Conservation (phyloP, 306 rosid species). For the Dicorynia guianensis region DNA sequence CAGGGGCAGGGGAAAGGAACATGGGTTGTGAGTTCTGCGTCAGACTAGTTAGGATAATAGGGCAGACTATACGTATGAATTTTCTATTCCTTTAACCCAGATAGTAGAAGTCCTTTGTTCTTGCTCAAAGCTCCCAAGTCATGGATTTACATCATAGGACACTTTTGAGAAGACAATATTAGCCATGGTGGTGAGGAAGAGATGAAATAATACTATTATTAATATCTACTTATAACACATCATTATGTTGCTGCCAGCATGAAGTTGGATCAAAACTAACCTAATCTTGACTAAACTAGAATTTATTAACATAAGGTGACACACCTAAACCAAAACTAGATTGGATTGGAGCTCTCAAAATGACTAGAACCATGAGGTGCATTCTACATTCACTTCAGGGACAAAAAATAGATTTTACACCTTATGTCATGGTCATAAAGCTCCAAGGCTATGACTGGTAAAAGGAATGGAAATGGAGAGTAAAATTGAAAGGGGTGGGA, state of each 20-base stretch:
- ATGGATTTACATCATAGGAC: too few species aligned
- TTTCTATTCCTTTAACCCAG: slow-evolving; percentile 8
- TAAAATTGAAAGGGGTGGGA: background rate
- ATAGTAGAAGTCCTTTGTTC: background rate
- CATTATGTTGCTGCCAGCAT: slow-evolving; percentile 9
- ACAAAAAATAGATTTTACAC: too few species aligned
- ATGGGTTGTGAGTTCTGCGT: background rate
- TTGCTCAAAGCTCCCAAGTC: background rate
- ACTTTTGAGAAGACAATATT: background rate
- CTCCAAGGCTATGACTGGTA: background rate
- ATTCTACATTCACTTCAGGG: too few species aligned
- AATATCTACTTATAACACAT: background rate
- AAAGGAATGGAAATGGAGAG: background rate
- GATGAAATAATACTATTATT: too few species aligned
- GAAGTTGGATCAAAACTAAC: background rate
- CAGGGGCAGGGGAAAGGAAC: too few species aligned
- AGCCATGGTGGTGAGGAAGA: background rate
- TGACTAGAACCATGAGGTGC: too few species aligned
- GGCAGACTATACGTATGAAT: background rate
- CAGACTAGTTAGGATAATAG: background rate
- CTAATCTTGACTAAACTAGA: background rate
- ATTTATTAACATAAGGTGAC: background rate
- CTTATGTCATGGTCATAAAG: background rate
- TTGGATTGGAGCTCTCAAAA: too few species aligned
- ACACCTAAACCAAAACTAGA: background rate